Evolutionary conservation across 129 eudicot species (phyloP).

Genomic region (Silybum marianum): DNA sequence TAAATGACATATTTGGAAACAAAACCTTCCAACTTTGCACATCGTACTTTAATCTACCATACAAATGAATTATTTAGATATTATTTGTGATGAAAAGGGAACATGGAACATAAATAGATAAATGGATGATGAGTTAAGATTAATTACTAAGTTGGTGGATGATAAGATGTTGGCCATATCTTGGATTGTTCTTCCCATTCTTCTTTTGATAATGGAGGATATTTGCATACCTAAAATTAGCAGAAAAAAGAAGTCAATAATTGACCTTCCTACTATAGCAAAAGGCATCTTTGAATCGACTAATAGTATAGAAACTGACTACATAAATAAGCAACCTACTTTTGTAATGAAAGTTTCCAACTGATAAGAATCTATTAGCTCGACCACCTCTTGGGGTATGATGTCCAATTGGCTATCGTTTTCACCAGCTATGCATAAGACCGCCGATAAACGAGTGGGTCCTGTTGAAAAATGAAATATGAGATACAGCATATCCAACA

Average conservation of each 20-base stretch:
- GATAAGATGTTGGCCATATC: slow-evolving; percentile 95
- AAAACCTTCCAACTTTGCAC: slow-evolving; percentile 11
- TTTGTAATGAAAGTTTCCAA: slow-evolving; percentile 75
- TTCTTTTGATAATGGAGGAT: slow-evolving; percentile 82
- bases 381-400: slow-evolving; percentile 58
- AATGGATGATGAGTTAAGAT: slow-evolving; percentile 1
- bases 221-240: slow-evolving; percentile 64
- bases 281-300: slow-evolving; percentile 4
- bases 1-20: slow-evolving; percentile 1
- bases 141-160: slow-evolving; percentile 86
- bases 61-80: neutral
- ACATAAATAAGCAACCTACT: slow-evolving; percentile 51
- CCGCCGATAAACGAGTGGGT: slow-evolving; percentile 46
- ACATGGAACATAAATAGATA: slow-evolving; percentile 5
- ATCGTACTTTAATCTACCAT: neutral
- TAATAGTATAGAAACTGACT: slow-evolving; percentile 7
- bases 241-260: neutral
- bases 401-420: slow-evolving; percentile 37
- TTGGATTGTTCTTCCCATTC: slow-evolving; percentile 96
- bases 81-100: slow-evolving; percentile 1
- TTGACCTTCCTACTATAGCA: neutral
- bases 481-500: neutral
- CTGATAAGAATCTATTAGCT: slow-evolving; percentile 65
- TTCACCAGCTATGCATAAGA: slow-evolving; percentile 72
- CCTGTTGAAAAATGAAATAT: slow-evolving; percentile 48